Evolutionary conservation across 2,329 filamentous ascomycete species (phyloP), one percentile per base, ranked within the genome.

Genomic region (Cadophora sp.): DNA sequence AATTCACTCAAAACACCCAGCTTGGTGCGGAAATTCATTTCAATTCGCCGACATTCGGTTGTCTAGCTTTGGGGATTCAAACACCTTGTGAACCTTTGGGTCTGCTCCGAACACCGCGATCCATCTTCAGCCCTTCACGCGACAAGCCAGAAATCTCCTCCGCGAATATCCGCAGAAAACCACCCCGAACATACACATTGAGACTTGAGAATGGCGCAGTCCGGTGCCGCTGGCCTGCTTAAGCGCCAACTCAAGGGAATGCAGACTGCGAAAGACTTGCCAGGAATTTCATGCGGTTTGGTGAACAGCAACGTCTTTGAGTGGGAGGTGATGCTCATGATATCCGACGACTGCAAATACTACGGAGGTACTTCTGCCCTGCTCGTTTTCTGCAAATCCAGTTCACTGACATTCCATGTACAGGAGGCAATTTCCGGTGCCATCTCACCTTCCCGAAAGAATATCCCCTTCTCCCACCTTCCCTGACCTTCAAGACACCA

Each of bases 281-380:
- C 93, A 0, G 96, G 95, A 62, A 97, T 98, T 76, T 97, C 94
- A 69, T 97, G 93, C 75, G 96, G 96, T 0, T 83, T 99, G 51
- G 89, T 94, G 62, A 89, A 90, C 75, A 92, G 91, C 79, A 97
- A 97, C 78, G 89, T 98, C 11, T 97, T 97, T 73, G 92, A 97
- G 82, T 99, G 96, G 96, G 94, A 98, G 80, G 94, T 98, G 22
- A 97, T 97, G 92, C 88, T 99, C 68, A 98, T 99, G 95, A 95
- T 98, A 72, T 93, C 89, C 70, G 94, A 97, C 74, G 2, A 80
- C 93, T 4, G 93, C 92, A 77, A 92, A 91, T 16, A 91, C 94
- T 74, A 92, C 93, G 88, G 91, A 89, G 65, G 84, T 85, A 78
- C 76, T 82, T 81, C 2, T 16, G 55, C 22, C 39, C 24, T 94